Conservation (phyloP, 257 asterid species). For the Rauvolfia tetraphylla region DNA sequence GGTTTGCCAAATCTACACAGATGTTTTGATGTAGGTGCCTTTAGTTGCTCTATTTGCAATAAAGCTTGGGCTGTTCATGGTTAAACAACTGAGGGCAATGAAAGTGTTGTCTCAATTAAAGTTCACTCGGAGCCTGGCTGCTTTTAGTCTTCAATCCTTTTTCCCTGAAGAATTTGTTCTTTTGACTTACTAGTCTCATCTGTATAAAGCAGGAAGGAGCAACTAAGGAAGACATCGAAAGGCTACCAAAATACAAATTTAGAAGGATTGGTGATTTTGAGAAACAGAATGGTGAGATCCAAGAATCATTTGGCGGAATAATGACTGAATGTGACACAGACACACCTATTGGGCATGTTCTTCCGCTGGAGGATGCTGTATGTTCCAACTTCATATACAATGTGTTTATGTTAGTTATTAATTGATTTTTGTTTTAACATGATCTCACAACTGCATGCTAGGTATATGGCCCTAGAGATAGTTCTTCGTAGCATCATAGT, state of each 20-base stretch:
- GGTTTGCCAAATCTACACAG: neutral
- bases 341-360: conserved; percentile 71
- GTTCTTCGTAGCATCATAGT: neutral
- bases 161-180: neutral
- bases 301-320: conserved; percentile 93
- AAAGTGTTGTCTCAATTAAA: neutral
- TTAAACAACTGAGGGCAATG: neutral
- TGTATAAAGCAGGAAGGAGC: conserved; percentile 85
- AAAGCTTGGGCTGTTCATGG: neutral
- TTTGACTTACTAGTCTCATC: neutral
- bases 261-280: conserved; percentile 87
- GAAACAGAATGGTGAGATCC: conserved; percentile 85
- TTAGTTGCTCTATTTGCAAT: neutral
- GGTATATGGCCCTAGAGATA: neutral
- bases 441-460: neutral
- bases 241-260: conserved; percentile 75
- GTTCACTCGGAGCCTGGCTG: neutral
- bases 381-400: conserved; percentile 20
- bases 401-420: neutral
- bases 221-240: conserved; percentile 88
- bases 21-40: neutral
- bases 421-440: neutral
- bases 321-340: conserved; percentile 80
- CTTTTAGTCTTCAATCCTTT: neutral
- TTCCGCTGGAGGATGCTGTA: conserved; percentile 91